phyloP scores from a whole-genome alignment of 2,329 filamentous ascomycete genomes.

The Alternaria longipes region DNA sequence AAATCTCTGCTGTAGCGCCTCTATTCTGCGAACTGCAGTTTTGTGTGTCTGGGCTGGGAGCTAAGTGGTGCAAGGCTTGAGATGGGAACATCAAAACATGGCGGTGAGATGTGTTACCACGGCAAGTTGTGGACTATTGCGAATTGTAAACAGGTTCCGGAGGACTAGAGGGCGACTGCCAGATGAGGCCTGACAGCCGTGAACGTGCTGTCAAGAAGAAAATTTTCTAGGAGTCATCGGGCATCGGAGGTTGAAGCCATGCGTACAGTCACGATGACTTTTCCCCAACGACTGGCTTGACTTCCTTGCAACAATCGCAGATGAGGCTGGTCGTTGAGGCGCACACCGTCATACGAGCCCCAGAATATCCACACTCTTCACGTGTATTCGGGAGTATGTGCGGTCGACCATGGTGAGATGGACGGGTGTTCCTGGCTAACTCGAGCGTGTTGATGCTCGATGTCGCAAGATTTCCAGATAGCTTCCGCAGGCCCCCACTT shows the following conservation, averaged over 20 bases:
- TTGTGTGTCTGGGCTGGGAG: slow-evolving; percentile 36
- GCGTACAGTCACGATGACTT: background rate
- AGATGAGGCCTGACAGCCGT: slow-evolving; percentile 31
- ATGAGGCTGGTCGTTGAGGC: slow-evolving; percentile 16
- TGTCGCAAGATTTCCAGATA: slow-evolving; percentile 28
- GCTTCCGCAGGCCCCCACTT: slow-evolving; percentile 25
- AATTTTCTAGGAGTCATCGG: slow-evolving; percentile 28
- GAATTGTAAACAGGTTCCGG: slow-evolving; percentile 5
- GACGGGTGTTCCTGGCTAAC: slow-evolving; percentile 22
- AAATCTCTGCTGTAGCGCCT: slow-evolving; percentile 33
- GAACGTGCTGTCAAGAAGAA: slow-evolving; percentile 28
- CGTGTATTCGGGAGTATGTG: slow-evolving; percentile 6
- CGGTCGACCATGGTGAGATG: slow-evolving; percentile 18
- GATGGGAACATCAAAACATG: slow-evolving; percentile 36
- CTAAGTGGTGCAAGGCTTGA: slow-evolving; percentile 40
- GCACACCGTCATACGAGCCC: slow-evolving; percentile 1
- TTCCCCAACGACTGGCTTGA: background rate
- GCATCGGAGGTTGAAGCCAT: slow-evolving; percentile 3
- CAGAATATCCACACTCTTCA: slow-evolving; percentile 13
- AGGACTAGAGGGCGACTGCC: slow-evolving; percentile 22
- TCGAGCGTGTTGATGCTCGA: slow-evolving; percentile 14
- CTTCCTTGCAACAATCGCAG: slow-evolving; percentile 22
- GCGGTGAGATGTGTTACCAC: slow-evolving; percentile 35
- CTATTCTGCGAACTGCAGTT: slow-evolving; percentile 15
- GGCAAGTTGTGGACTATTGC: slow-evolving; percentile 20